Conservation (phyloP, 495 filamentous ascomycete genomes). For the Echria macrotheca region DNA sequence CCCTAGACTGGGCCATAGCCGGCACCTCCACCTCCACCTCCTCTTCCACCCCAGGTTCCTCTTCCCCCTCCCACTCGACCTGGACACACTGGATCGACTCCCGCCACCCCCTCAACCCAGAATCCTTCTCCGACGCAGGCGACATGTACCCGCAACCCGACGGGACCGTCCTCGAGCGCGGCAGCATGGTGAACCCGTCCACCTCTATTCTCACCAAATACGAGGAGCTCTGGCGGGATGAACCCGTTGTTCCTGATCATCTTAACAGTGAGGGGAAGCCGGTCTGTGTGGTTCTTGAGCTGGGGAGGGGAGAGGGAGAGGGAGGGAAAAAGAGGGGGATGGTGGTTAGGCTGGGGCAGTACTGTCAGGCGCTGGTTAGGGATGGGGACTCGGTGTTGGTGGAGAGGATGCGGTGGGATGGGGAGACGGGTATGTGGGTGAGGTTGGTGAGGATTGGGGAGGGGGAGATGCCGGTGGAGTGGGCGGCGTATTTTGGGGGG, state of each 20-base stretch:
- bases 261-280: constrained; percentile 9
- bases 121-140: constrained; percentile 42
- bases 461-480: constrained; percentile 10
- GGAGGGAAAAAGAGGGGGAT: constrained; percentile 32
- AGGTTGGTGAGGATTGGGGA: constrained; percentile 16
- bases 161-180: constrained; percentile 42
- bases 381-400: constrained; percentile 29
- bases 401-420: constrained; percentile 40
- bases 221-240: constrained; percentile 48
- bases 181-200: constrained; percentile 43
- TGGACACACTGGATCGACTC: constrained; percentile 54
- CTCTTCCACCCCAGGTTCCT: background rate
- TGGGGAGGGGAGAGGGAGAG: constrained; percentile 26
- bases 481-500: constrained; percentile 12
- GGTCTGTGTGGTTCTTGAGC: constrained; percentile 30
- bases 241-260: constrained; percentile 21
- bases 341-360: constrained; percentile 43
- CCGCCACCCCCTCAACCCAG: constrained; percentile 27
- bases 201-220: constrained; percentile 40
- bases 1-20: constrained; percentile 51
- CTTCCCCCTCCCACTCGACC: constrained; percentile 22
- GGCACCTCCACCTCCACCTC: constrained; percentile 35
- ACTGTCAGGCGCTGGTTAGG: constrained; percentile 42
- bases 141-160: constrained; percentile 42
- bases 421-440: constrained; percentile 11